Evolutionary conservation across 345 rosid species (phyloP), one percentile per base, ranked within the genome.

Genomic region (Geranium brycei): DNA sequence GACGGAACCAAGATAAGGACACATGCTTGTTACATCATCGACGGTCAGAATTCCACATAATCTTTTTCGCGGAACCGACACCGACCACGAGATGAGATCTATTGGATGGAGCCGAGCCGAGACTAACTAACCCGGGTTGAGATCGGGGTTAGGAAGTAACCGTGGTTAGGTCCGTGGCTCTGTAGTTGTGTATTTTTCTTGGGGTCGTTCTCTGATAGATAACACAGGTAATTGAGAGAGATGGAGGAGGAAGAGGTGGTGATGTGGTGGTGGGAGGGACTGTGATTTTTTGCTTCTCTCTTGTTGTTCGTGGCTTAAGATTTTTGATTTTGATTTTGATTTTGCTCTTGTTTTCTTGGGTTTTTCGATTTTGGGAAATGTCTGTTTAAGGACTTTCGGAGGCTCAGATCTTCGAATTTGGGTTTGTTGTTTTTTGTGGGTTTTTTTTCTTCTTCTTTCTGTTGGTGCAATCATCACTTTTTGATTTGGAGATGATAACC

Each of bases 1-100:
- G 53, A 3, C 30, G 62, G 66, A 65, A 63, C 19, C 83, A 80
- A 80, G 74, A 69, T 62, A 73, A 75, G 63, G 86, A 79, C 91
- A 76, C 78, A 74, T 77, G 89, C 84, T 73, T 77, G 81, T 72
- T 73, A 66, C 80, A 68, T 47, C 53, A 47, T 47, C 76, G 64
- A 78, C 84, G 86, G 85, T 73, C 64, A 64, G 19, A 82, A 81
- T 81, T 75, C 80, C 70, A 69, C 78, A 64, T 60, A 4, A 32
- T 10, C 58, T 64, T 7, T 68, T 61, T 57, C 66, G 23, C 57
- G 68, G n/a, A 58, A 65, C 2, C 63, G 38, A 31, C 69, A 59
- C 12, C 13, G 51, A 64, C 88, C 85, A 77, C 68, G 32, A 30
- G 85, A 81, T 69, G 41, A 30, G 85, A 81, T 83, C 64, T 56